Conservation (phyloP, 495 filamentous ascomycete species). For the Cercophora scortea region DNA sequence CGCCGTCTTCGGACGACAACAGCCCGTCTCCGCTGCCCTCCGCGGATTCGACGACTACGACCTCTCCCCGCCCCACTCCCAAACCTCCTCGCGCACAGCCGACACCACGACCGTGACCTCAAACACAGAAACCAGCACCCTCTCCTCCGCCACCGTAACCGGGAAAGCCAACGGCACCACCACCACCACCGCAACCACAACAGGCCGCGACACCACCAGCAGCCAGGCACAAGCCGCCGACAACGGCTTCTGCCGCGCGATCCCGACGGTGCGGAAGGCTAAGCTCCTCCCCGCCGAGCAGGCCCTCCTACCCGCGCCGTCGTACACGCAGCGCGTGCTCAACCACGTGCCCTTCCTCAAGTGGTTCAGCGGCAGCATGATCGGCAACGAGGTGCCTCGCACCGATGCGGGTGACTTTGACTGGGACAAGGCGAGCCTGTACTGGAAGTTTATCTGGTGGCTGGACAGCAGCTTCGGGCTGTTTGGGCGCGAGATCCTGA, state of each 20-base stretch:
- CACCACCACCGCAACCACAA: background rate
- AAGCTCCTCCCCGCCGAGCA: conserved; percentile 48
- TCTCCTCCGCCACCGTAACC: conserved; percentile 2
- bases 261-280: conserved; percentile 41
- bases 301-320: conserved; percentile 56
- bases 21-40: background rate
- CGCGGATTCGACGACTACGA: conserved; percentile 7
- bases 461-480: conserved; percentile 39
- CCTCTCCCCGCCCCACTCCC: conserved; percentile 26
- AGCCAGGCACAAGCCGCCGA: background rate
- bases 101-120: conserved; percentile 38
- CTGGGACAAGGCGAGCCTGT: conserved; percentile 61
- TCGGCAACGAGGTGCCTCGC: conserved; percentile 68
- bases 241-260: conserved; percentile 29
- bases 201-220: background rate
- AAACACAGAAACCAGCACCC: conserved; percentile 48
- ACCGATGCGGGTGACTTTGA: conserved; percentile 78
- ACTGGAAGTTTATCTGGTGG: conserved; percentile 60
- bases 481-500: conserved; percentile 41
- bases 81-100: conserved; percentile 39
- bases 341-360: conserved; percentile 54
- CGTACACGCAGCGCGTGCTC: conserved; percentile 51
- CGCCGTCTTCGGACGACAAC: background rate
- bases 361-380: conserved; percentile 71
- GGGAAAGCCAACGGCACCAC: conserved; percentile 1